Conservation (phyloP, 495 filamentous ascomycete species). For the Evansstolkia leycettana region DNA sequence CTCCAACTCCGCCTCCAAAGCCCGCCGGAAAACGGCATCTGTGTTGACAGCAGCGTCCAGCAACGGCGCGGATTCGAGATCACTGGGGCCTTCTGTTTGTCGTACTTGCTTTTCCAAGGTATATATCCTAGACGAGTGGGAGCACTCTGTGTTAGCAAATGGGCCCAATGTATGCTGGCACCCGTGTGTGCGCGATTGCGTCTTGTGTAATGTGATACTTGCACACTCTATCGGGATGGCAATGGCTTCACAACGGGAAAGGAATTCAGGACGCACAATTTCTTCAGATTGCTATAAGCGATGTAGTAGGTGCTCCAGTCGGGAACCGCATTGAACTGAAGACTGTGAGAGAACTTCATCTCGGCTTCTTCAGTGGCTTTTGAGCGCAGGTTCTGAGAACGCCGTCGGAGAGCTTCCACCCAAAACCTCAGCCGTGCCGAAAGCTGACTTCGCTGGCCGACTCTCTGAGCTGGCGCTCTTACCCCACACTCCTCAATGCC, state of each 20-base stretch:
- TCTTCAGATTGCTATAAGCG: conserved; percentile 96
- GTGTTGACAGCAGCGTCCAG: conserved; percentile 52
- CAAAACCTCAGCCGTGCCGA: conserved; percentile 19
- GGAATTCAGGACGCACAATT: conserved; percentile 53
- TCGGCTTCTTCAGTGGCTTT: conserved; percentile 46
- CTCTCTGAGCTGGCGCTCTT: too few relatives aligned
- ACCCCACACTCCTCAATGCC: neutral
- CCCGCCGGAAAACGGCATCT: conserved; percentile 63
- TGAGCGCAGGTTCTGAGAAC: conserved; percentile 9
- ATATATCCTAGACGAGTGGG: conserved; percentile 57
- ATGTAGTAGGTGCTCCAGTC: conserved; percentile 98
- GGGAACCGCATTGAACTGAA: conserved; percentile 98
- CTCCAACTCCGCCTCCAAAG: conserved; percentile 81
- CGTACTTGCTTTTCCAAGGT: conserved; percentile 66
- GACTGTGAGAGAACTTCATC: conserved; percentile 99
- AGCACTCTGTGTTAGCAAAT: neutral
- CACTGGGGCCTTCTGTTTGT: conserved; percentile 42
- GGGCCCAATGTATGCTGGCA: too few relatives aligned
- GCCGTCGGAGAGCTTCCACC: conserved; percentile 25
- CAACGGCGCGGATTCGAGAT: conserved; percentile 76
- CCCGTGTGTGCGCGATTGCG: neutral
- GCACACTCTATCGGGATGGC: neutral
- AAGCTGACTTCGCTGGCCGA: neutral
- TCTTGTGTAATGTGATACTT: conserved; percentile 19
- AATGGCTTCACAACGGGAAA: neutral